These are phyloP conservation scores for Fusarium sp. DNA, from an alignment of 2,329 filamentous ascomycete genomes.

Conservation along the genomic window DNA sequence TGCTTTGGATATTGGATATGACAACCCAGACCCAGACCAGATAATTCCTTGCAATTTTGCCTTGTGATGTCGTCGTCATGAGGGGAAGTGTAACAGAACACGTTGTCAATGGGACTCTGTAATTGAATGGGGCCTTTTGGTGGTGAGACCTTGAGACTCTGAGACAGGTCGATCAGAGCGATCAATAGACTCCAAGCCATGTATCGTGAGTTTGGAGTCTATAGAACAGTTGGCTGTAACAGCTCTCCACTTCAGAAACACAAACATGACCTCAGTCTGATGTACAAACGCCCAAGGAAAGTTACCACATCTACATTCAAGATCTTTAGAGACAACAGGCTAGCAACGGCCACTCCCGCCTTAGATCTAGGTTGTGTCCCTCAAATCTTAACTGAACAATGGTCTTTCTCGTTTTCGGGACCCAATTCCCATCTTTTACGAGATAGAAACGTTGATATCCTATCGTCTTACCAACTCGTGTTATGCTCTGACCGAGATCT, in stretches of 20 bases:
- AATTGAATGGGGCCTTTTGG: background rate
- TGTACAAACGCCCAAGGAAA: background rate
- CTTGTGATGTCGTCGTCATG: slow-evolving; percentile 34
- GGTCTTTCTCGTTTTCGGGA: background rate
- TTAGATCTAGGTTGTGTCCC: background rate
- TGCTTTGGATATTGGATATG: slow-evolving; percentile 11
- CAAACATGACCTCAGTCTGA: background rate
- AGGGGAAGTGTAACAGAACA: slow-evolving; percentile 2
- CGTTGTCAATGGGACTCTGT: background rate
- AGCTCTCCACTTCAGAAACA: background rate
- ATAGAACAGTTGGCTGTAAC: background rate
- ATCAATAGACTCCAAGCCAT: background rate
- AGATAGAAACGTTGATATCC: background rate
- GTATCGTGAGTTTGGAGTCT: background rate
- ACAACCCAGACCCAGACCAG: background rate
- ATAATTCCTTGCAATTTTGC: slow-evolving; percentile 11
- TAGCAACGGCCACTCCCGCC: slow-evolving; percentile 33
- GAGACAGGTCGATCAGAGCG: background rate
- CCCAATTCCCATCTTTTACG: slow-evolving; percentile 12
- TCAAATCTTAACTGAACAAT: background rate
- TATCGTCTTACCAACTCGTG: background rate
- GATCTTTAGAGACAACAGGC: background rate
- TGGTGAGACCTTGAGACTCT: background rate
- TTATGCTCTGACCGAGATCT: background rate
- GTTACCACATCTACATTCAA: background rate